Evolutionary conservation across 805 yeast genomes (phyloP).

Genomic region (Groenewaldozyma salmanticensis): DNA sequence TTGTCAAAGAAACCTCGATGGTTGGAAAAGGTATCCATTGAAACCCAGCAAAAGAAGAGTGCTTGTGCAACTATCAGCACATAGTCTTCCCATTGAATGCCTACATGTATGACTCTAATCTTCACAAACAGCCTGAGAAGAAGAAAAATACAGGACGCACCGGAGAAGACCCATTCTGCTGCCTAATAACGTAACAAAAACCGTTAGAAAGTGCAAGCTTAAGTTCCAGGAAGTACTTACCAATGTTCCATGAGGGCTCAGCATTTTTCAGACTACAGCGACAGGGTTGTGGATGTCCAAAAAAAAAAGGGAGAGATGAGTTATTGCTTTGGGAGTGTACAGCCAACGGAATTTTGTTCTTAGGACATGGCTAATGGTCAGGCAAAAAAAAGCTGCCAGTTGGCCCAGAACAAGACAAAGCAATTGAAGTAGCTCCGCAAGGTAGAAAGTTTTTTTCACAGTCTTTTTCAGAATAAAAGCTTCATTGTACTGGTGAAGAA

Average conservation of each 20-base stretch:
- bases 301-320: background rate
- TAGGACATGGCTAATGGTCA: too few relatives aligned
- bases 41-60: slow-evolving; percentile 18
- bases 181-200: slow-evolving; percentile 3
- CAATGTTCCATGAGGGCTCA: slow-evolving; percentile 3
- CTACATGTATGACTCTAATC: slow-evolving; percentile 13
- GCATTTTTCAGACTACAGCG: too few relatives aligned
- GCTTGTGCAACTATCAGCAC: slow-evolving; percentile 16
- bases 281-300: background rate
- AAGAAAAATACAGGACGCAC: slow-evolving; percentile 13
- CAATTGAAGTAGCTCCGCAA: too few relatives aligned
- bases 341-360: too few relatives aligned
- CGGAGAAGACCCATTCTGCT: slow-evolving; percentile 18
- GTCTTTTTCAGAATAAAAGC: too few relatives aligned
- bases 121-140: slow-evolving; percentile 16
- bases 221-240: background rate
- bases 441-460: too few relatives aligned
- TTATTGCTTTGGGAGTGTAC: too few relatives aligned
- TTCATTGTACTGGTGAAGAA: too few relatives aligned
- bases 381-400: too few relatives aligned
- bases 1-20: slow-evolving; percentile 18
- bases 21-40: slow-evolving; percentile 17
- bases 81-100: slow-evolving; percentile 19
- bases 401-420: too few relatives aligned
- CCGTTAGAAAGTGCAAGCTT: background rate